Base-by-base conservation (phyloP, 2,329 filamentous ascomycete species). In the Penicillium brevicompactum region DNA sequence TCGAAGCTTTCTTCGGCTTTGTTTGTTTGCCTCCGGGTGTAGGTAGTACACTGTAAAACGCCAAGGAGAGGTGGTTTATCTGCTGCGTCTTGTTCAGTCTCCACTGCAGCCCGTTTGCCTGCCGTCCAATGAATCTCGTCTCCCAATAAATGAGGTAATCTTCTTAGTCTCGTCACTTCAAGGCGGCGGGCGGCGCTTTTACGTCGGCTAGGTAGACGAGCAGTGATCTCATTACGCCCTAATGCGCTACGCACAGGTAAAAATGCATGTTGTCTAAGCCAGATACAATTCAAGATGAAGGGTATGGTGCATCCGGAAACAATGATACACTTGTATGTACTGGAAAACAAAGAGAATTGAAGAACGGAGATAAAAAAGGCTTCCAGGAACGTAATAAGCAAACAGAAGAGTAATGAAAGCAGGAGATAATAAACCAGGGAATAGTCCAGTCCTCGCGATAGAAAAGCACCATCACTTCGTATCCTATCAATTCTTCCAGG, bases 241-340 rank as follows among this genome's bases (percentile, higher is more conserved):
- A 27, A 27, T 27, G 24, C 24, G 24, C 24, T 27, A 27, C 24
- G 18, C 18, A 27, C 24, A 27, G 8, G 24, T 8, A 27, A 8
- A 27, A 27, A 27, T 27, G 24, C 8, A 27, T 9, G 32, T 34
- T 31, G 40, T 48, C 27, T 45, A 45, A 32, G 18, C 31, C n/a
- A 42, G 34, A 57, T 32, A 58, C 32, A 60, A 51, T 56, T 59
- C 44, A 52, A 13, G 40, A 49, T 48, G 31, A 59, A 54, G 58
- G 65, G 64, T 67, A 65, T 62, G 59, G 60, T 57, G 56, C 51
- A 60, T 61, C 59, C 44, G 51, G 56, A 56, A 57, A 57, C 57
- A 62, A 66, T 62, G 51, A 62, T 67, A 67, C 64, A 67, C 58
- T 62, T 66, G 61, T 65, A 68, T 67, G 62, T 66, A 63, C 61